A percentile compares a stretch with the other conserved stretches of the same genome.
Conservation (phyloP, 78 protist species). For the Bigelowiella natans region DNA sequence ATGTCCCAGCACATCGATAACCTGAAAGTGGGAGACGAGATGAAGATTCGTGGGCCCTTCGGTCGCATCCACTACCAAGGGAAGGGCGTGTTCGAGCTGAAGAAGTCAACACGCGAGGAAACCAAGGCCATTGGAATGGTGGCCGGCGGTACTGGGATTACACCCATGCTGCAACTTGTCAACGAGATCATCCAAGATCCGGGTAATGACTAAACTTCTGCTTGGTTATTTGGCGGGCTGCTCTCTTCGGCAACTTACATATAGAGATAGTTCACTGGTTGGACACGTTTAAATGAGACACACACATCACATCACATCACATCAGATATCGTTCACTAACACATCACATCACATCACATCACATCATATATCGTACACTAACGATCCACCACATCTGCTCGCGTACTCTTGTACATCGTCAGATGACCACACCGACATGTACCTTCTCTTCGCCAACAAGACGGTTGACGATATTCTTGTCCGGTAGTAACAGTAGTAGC, state of each 20-base stretch:
- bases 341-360: too few species aligned
- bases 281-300: too few species aligned
- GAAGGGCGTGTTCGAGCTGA: not conserved
- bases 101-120: not conserved
- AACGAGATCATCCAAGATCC: not conserved
- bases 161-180: not conserved
- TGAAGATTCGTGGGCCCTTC: not conserved
- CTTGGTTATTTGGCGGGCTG: too few species aligned
- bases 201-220: too few species aligned
- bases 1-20: not conserved
- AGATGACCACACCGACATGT: not conserved
- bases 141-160: not conserved
- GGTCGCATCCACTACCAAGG: not conserved
- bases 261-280: too few species aligned
- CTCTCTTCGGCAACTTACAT: too few species aligned
- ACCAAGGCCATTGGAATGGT: not conserved
- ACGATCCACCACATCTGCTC: too few species aligned
- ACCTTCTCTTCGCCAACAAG: not conserved
- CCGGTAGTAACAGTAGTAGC: not conserved
- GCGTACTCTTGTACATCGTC: not conserved
- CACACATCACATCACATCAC: too few species aligned
- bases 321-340: too few species aligned
- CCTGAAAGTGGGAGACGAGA: not conserved
- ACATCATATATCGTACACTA: too few species aligned
- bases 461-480: not conserved